Evolutionary conservation across 2,329 filamentous ascomycete species (phyloP), one percentile per base, ranked within the genome.

Genomic region (Chaetomiaceae sp.): DNA sequence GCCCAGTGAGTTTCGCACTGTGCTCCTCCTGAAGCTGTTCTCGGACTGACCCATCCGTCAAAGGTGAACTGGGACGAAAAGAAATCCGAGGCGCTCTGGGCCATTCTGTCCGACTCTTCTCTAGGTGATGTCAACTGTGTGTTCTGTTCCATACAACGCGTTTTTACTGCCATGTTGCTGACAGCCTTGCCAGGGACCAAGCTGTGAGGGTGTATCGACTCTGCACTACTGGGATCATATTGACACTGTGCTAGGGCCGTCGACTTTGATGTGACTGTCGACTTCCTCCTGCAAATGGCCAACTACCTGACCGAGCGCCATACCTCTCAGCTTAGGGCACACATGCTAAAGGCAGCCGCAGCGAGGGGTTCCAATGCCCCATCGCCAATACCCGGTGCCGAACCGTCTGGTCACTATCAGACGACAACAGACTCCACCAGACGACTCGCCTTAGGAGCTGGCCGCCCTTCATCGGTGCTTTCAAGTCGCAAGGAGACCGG

Each of bases 241-340:
- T 63, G 51, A 59, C 61, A 60, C 60, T 55, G 57, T 61, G 49
- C 49, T 19, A 86, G 86, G 64, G 89, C 88, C 41, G 75, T 79
- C 46, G 77, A 81, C 40, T 96, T 96, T 68, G 80, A 91, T 56
- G 92, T 96, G 17, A 86, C 88, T 21, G 82, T 95, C 51, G 79
- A 89, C 35, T 97, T 97, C 63, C 78, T 99, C 27, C 80, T 96
- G 14, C 89, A 96, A 65, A 90, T 99, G 69, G 90, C 90, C 56
- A 90, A 89, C 67, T 96, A 90, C 80, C 80, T 97, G 5, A 96
- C 93, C 64, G 91, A 97, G 66, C 79, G 88, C 45, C 89, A 97
- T 70, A 80, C 95, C 23, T 87, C 88, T 0, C 89, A 96, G 66
- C 88, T 97, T 42, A 83, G 89, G 58, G 90, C 87, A 17, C 90